phyloP scores from a whole-genome alignment of 192 early-diverging fungal genomes.

The Neocallimastix lanati region DNA sequence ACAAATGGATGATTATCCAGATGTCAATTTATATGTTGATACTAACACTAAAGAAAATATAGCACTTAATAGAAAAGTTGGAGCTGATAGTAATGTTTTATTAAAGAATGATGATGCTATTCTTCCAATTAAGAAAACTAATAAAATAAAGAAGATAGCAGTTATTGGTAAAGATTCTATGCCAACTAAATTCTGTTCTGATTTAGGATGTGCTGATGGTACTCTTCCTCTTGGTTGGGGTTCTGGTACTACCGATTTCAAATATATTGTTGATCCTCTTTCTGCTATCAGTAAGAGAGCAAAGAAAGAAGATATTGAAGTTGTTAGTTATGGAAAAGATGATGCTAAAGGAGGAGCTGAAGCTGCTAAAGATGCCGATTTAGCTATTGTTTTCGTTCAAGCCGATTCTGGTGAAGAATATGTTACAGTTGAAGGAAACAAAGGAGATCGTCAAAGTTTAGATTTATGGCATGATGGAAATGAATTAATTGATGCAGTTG shows the following conservation, averaged over 20 bases:
- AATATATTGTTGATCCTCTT: constrained; percentile 1
- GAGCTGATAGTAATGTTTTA: constrained; percentile 21
- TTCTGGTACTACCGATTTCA: constrained; percentile 5
- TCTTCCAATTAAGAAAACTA: constrained; percentile 14
- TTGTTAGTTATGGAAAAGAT: too few relatives aligned
- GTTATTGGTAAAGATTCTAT: constrained; percentile 19
- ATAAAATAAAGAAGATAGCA: constrained; percentile 6
- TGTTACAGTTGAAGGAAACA: constrained; percentile 1
- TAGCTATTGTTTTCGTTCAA: constrained; percentile 11
- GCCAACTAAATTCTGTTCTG: neutral
- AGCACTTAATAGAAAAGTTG: constrained; percentile 7
- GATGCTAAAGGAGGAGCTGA: neutral
- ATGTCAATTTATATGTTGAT: constrained; percentile 7
- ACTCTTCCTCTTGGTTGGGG: neutral
- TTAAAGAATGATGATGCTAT: constrained; percentile 19
- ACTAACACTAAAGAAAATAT: too few relatives aligned
- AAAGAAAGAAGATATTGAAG: too few relatives aligned
- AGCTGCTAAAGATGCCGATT: constrained; percentile 12
- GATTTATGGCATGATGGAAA: constrained; percentile 12
- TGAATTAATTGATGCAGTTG: constrained; percentile 17
- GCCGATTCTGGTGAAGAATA: constrained; percentile 1
- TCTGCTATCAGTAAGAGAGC: neutral
- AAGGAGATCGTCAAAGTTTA: constrained; percentile 8
- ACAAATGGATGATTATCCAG: constrained; percentile 7
- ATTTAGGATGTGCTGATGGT: neutral